Evolutionary conservation across 2,329 filamentous ascomycete species (phyloP), one percentile per base, ranked within the genome.

Genomic region (Aspergillus tanneri): DNA sequence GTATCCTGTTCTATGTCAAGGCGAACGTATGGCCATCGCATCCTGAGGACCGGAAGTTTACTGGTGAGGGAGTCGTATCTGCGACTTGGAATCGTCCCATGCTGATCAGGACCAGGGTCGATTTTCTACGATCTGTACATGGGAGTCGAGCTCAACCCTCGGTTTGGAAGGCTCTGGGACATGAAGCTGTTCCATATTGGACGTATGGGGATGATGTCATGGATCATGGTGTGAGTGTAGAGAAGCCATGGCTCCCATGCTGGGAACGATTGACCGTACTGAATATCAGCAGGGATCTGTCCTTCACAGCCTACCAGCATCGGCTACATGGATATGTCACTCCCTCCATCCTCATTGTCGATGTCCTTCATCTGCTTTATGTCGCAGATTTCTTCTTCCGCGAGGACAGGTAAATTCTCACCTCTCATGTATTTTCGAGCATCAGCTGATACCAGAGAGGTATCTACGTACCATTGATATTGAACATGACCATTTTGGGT

Each of bases 341-440:
- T 2, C 28, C 37, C 14, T 48, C 49, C 3, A 44, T 52, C 1
- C 4, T 78, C 1, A 63, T 77, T 7, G 67, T 74, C 7, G 70
- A 70, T 5, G 61, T 73, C 52, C 62, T 78, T 2, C 76, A 78
- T 48, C 57, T 61, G 1, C 54, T 76, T 6, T 77, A 78, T 42
- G 70, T 76, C 6, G 52, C 77, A 0, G 75, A 78, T 38, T 77
- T 78, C 47, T 78, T 78, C 41, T 59, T 72, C 39, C 77, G 77
- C 6, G 76, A 77, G 53, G 67, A 71, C 10, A 78, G 75, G 75
- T 61, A 77, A 38, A 14, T 19, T 6, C 16, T 7, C 18, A 11
- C 12, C 16, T 14, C 21, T 12, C 11, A 4, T 27, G 11, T 4
- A 1, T 10, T 1, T 12, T 23, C 11, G 12, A 18, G 16, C 12